Percentiles rank a stretch among this genome's conserved stretches.
phyloP scores from a whole-genome alignment of 2,329 filamentous ascomycete genomes.

The Aspergillus aculeatinus region DNA sequence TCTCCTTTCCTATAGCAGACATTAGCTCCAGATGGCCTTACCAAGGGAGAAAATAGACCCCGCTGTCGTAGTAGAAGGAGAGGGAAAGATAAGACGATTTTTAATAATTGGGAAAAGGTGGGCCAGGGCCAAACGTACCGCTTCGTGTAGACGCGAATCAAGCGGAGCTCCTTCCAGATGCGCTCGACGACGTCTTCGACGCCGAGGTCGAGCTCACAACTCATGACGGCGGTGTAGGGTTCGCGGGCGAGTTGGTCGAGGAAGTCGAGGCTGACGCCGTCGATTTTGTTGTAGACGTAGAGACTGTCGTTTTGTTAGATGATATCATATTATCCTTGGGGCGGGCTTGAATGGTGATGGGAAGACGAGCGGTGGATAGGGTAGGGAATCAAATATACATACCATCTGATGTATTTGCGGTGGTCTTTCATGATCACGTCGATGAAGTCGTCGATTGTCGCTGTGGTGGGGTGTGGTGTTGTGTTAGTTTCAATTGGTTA shows the following conservation, averaged over 20 bases:
- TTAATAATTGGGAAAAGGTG: no score
- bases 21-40: slow-evolving; percentile 6
- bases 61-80: no score
- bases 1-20: slow-evolving; percentile 67
- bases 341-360: no score
- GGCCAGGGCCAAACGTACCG: slow-evolving; percentile 35
- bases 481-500: slow-evolving; percentile 3
- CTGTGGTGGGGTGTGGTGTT: slow-evolving; percentile 38
- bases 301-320: slow-evolving; percentile 51
- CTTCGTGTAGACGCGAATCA: slow-evolving; percentile 96
- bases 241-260: slow-evolving; percentile 89
- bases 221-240: slow-evolving; percentile 94
- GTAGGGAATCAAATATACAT: background rate
- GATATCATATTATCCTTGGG: no score
- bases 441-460: slow-evolving; percentile 96
- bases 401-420: slow-evolving; percentile 88
- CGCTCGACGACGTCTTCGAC: slow-evolving; percentile 90
- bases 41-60: no score
- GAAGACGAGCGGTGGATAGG: background rate
- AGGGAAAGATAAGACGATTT: no score
- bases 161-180: slow-evolving; percentile 87
- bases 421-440: slow-evolving; percentile 99
- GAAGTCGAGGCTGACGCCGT: slow-evolving; percentile 89
- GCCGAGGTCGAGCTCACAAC: slow-evolving; percentile 90
- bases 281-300: slow-evolving; percentile 99